A percentile compares a stretch with the other conserved stretches of the same genome.
Evolutionary conservation across 805 yeast species (phyloP).

Genomic region (Cyberlindnera mycetangii): DNA sequence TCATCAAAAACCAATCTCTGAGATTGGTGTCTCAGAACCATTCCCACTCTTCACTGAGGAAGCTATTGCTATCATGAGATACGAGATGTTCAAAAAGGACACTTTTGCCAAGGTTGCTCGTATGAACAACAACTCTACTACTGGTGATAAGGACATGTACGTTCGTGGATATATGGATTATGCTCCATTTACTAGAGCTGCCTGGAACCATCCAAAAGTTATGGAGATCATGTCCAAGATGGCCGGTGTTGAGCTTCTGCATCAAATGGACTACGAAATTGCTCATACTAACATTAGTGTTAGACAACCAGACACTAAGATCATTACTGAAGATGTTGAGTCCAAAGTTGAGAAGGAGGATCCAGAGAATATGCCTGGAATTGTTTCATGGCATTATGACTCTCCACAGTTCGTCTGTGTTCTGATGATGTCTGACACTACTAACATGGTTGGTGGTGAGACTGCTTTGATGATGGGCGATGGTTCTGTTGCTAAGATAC

Average conservation of each 20-base stretch:
- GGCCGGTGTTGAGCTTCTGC: constrained; percentile 39
- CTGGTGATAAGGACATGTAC: constrained; percentile 45
- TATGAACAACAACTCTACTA: constrained; percentile 39
- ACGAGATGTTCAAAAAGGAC: constrained; percentile 48
- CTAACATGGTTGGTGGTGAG: constrained; percentile 60
- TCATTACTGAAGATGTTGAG: constrained; percentile 5
- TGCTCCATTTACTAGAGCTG: constrained; percentile 52
- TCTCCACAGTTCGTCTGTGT: constrained; percentile 66
- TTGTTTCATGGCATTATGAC: constrained; percentile 63
- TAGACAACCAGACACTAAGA: constrained; percentile 27
- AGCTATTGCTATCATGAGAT: constrained; percentile 56
- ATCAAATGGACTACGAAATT: constrained; percentile 46
- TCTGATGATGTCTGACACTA: constrained; percentile 57
- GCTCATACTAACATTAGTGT: constrained; percentile 51
- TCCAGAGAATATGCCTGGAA: constrained; percentile 41
- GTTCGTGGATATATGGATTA: constrained; percentile 47
- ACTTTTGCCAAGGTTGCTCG: constrained; percentile 44
- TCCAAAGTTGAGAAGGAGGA: constrained; percentile 5
- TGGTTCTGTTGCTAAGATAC: constrained; percentile 25
- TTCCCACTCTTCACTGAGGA: constrained; percentile 61
- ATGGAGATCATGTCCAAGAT: constrained; percentile 50
- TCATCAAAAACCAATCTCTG: constrained; percentile 46
- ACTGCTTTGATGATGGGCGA: constrained; percentile 43
- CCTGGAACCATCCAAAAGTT: constrained; percentile 60
- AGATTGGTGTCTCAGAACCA: constrained; percentile 56